Evolutionary conservation across 2,329 filamentous ascomycete genomes (phyloP), one percentile per base, ranked within the genome.

Genomic region (Arthroderma uncinatum): DNA sequence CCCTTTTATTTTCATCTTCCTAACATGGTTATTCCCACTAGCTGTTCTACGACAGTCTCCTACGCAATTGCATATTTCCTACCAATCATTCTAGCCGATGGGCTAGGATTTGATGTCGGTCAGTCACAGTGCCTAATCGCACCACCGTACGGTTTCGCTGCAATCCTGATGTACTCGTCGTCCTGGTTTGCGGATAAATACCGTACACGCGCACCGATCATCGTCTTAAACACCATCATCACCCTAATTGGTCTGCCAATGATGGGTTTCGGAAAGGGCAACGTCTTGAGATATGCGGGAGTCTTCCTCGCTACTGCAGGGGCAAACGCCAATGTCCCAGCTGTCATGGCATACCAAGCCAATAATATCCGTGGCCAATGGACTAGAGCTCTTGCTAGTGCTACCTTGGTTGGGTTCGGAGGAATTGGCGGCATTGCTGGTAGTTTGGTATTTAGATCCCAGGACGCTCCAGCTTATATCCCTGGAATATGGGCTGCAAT

Each of bases 281-380:
- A 80, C 2, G 76, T 68, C 1, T 80, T 83, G 8, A 80, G 85
- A 47, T 90, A 89, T 70, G 83, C 88, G 60, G 87, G 86, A 56
- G 79, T 89, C 58, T 91, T 91, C 73, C 73, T 91, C 52, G 79
- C 82, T n/a, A 85, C 86, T 0, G 85, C 86, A 0, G 88, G 86
- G 6, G 83, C 84, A 61, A 90, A 90, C 70, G 80, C 84, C 62
- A 93, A 93, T 67, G 77, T 92, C 3, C 89, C 89, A 0, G 78
- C 82, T 1, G 77, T 82, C 48, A 82, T 94, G 75, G 80, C 87
- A 0, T 93, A 89, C 73, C 88, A 92, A 73, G 87, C 87, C 42
- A 93, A 92, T 73, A 94, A 94, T 71, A 85, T 94, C 66, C 83
- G 87, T 55, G 89, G 88, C 0, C 88, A 93, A 73, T 94, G 88